phyloP scores from a whole-genome alignment of 1,139 yeast species.

The Diutina neorugosa region DNA sequence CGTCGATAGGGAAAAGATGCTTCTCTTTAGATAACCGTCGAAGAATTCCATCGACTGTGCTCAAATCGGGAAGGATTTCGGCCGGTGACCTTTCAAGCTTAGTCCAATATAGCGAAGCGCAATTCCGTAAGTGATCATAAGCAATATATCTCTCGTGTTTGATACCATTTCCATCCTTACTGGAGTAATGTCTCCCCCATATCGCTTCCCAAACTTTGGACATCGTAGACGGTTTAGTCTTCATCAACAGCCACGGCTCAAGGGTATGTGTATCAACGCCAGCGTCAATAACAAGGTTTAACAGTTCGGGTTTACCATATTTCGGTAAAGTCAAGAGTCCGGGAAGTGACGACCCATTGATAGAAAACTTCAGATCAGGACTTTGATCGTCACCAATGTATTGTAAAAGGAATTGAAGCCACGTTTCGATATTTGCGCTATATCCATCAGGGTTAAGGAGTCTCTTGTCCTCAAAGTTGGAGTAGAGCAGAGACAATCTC shows the following conservation, averaged over 20 bases:
- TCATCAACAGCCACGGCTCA: neutral
- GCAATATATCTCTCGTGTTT: neutral
- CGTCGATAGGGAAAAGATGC: neutral
- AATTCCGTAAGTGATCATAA: neutral
- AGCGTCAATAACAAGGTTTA: neutral
- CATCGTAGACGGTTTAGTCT: neutral
- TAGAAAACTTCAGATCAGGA: neutral
- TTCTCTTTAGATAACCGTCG: neutral
- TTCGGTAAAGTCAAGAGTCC: neutral
- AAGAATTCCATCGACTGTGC: neutral
- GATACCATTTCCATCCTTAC: neutral
- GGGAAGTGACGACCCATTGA: neutral
- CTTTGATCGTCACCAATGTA: neutral
- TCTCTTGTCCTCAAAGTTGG: neutral
- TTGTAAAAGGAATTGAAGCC: neutral
- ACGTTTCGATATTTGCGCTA: neutral
- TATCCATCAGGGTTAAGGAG: constrained; percentile 1
- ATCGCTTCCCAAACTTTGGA: neutral
- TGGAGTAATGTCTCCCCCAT: neutral
- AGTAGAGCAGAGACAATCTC: neutral
- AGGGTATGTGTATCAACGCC: neutral
- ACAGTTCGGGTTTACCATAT: neutral
- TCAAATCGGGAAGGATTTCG: neutral
- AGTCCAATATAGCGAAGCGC: neutral
- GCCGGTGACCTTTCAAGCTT: neutral